These are phyloP conservation scores for Ustilago trichophora DNA, from an alignment of 1,284 basidiomycete species.

Conservation along the genomic window DNA sequence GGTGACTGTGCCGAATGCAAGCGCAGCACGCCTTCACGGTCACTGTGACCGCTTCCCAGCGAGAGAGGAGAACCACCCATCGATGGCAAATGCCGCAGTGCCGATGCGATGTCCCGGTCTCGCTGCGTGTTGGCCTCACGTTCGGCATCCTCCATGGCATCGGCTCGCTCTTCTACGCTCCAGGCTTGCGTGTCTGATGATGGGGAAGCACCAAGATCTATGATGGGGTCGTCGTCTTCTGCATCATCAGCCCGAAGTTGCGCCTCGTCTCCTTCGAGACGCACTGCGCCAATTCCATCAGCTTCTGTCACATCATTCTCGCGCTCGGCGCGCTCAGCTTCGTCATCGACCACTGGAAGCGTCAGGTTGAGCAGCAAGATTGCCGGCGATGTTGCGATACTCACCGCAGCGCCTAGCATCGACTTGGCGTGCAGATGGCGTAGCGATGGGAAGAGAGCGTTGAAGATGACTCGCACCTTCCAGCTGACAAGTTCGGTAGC, in stretches of 20 bases:
- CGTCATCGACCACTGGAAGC: slow-evolving; percentile 80
- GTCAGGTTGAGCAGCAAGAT: slow-evolving; percentile 86
- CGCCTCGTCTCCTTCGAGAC: slow-evolving; percentile 46
- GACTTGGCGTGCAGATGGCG: slow-evolving; percentile 79
- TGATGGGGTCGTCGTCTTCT: slow-evolving; percentile 10
- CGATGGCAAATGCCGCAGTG: slow-evolving; percentile 43
- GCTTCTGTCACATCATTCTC: slow-evolving; percentile 45
- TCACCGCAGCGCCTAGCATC: slow-evolving; percentile 76
- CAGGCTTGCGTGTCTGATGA: slow-evolving; percentile 6
- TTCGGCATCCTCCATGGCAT: slow-evolving; percentile 23
- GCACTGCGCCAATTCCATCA: slow-evolving; percentile 52
- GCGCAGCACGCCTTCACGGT: neutral
- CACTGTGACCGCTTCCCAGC: slow-evolving; percentile 15
- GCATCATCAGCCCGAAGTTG: slow-evolving; percentile 31
- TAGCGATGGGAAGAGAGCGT: slow-evolving; percentile 83
- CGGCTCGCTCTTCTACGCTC: slow-evolving; percentile 28
- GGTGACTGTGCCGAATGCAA: slow-evolving; percentile 5
- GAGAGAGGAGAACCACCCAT: slow-evolving; percentile 37
- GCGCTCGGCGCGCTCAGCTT: slow-evolving; percentile 68
- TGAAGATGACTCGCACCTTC: slow-evolving; percentile 27
- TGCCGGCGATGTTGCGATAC: slow-evolving; percentile 84
- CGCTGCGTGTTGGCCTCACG: slow-evolving; percentile 31
- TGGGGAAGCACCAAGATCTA: slow-evolving; percentile 4
- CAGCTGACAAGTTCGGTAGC: slow-evolving; percentile 20
- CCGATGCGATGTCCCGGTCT: slow-evolving; percentile 48